A percentile compares a stretch with the other conserved stretches of the same genome.
Conservation (phyloP, 352 stramenopile genomes). For the Globisporangium cylindrosporum region DNA sequence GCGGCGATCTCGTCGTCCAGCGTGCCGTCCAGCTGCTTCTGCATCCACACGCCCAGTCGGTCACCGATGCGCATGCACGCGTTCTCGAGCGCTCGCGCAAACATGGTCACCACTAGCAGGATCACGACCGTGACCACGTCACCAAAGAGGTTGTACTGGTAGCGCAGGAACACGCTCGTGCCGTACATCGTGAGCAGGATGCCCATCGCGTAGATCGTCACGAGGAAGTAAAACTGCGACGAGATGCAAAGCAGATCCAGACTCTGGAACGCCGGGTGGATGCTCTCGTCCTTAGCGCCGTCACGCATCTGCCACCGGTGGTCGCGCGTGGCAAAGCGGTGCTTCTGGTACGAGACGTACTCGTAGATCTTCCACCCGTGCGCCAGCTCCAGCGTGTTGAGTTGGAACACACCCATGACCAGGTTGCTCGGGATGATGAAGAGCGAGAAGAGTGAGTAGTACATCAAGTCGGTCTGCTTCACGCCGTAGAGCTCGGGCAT, state of each 20-base stretch:
- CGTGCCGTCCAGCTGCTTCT: constrained; percentile 90
- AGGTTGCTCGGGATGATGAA: constrained; percentile 95
- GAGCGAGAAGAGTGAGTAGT: constrained; percentile 93
- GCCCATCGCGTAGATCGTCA: constrained; percentile 77
- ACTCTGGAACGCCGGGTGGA: constrained; percentile 91
- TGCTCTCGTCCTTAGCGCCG: constrained; percentile 89
- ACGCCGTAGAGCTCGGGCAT: constrained; percentile 94
- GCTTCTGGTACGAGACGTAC: constrained; percentile 95
- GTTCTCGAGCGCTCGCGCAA: constrained; percentile 68
- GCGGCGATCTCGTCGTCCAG: constrained; percentile 95
- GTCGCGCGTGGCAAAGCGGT: constrained; percentile 93
- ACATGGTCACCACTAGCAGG: constrained; percentile 71
- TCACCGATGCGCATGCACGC: constrained; percentile 70
- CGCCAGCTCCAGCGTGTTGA: constrained; percentile 95
- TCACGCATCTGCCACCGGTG: constrained; percentile 90
- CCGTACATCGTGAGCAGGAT: constrained; percentile 93
- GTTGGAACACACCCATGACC: constrained; percentile 92
- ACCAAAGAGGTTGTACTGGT: constrained; percentile 91
- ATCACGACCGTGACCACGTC: constrained; percentile 92
- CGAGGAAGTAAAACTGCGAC: constrained; percentile 92
- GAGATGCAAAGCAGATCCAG: constrained; percentile 96
- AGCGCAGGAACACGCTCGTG: constrained; percentile 92
- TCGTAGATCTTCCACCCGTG: constrained; percentile 98
- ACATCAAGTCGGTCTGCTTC: constrained; percentile 91
- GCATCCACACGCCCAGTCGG: constrained; percentile 89